Evolutionary conservation across 2,329 filamentous ascomycete genomes (phyloP), one percentile per base, ranked within the genome.

Genomic region (Trichoderma sp.): DNA sequence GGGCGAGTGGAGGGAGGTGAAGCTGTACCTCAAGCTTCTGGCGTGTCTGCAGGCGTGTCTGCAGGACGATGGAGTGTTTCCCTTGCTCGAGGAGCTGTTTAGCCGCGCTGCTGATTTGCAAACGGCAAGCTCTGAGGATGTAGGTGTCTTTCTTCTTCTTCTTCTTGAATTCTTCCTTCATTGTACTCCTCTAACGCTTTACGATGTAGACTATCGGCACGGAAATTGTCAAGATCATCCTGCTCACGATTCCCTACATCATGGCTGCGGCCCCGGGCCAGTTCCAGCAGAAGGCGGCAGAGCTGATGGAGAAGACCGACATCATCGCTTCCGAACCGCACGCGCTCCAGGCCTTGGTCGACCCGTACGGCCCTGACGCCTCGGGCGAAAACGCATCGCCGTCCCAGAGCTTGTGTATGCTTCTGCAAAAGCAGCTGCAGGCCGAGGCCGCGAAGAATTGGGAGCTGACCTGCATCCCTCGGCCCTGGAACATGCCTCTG

Each of bases 171-270:
- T 7, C 3, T 28, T 6, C 17, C 9, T 7, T 47, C 52, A 12
- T 44, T 62, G 44, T 15, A 24, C 28, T 52, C 15, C 14, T 34
- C 30, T 48, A 54, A 44, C 59, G 41, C 66, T 71, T 28, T 43
- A 15, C 21, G 5, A 30, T 61, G 21, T 43, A 88, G 85, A 88
- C 85, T 0, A 85, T 89, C 68, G 87, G 87, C 56, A 88, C 96
- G 48, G 95, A 98, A 79, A 85, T 99, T 41, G 93, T 97, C 76
- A 98, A 97, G 79, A 93, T 97, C 71, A 97, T 99, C 69, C 86
- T 98, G 51, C 86, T 97, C 56, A 97, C 94, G 0, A 90, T 99
- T 66, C 94, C 95, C 0, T 99, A 98, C 76, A 83, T 92, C 63
- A 88, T 97, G 83, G 86, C 89, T 10, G 87, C 91, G 3, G 86